Percentiles rank a stretch among this genome's conserved stretches.
Evolutionary conservation across 768 basidiomycete species (phyloP).

Genomic region (Candolleomyces eurysporus): DNA sequence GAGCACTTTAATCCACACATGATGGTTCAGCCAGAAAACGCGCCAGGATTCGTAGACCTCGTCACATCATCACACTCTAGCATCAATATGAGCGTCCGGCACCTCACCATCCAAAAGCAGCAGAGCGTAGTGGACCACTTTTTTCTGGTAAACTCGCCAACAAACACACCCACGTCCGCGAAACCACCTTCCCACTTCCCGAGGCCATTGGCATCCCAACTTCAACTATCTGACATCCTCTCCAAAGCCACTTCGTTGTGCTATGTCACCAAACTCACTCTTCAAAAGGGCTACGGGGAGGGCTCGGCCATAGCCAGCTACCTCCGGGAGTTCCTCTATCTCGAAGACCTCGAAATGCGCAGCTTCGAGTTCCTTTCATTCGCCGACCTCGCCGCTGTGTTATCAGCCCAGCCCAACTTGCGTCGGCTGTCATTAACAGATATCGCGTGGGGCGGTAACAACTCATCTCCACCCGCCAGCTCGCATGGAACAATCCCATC

Average conservation of each 20-base stretch:
- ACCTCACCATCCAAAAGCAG: constrained; percentile 10
- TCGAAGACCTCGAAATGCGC: constrained; percentile 23
- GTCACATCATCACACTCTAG: constrained; percentile 1
- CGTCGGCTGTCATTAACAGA: constrained; percentile 20
- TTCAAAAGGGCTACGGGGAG: constrained; percentile 9
- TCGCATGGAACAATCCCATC: neutral
- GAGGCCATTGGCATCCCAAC: neutral
- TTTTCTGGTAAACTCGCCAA: constrained; percentile 1
- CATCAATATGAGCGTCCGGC: neutral
- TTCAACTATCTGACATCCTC: constrained; percentile 7
- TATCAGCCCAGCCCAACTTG: constrained; percentile 20
- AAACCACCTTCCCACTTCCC: neutral
- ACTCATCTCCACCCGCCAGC: neutral
- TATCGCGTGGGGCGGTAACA: constrained; percentile 17
- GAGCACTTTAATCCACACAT: constrained; percentile 2
- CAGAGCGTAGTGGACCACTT: constrained; percentile 7
- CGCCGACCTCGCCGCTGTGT: constrained; percentile 16
- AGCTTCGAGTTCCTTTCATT: constrained; percentile 23
- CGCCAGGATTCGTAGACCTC: constrained; percentile 4
- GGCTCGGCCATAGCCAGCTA: constrained; percentile 5
- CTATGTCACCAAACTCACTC: constrained; percentile 5
- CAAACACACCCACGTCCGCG: neutral
- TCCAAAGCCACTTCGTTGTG: neutral
- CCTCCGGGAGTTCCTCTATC: constrained; percentile 14
- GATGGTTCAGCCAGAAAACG: constrained; percentile 6